Evolutionary conservation across 352 stramenopile species (phyloP).

Genomic region (Globisporangium nunn): DNA sequence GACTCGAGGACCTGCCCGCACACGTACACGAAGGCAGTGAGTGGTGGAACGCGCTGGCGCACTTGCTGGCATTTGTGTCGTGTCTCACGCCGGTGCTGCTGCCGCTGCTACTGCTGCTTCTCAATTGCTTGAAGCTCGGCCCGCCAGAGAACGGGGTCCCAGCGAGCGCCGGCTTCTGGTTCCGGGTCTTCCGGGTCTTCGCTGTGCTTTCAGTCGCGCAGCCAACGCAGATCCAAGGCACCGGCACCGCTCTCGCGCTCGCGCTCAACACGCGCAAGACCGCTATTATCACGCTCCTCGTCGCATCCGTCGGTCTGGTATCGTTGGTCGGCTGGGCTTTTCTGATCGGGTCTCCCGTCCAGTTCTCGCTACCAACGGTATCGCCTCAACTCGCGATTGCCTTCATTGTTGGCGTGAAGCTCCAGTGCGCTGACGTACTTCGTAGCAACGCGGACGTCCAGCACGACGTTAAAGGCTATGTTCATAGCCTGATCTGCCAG

Average conservation of each 20-base stretch:
- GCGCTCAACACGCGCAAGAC: background rate
- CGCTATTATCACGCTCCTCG: background rate
- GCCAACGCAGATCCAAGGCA: background rate
- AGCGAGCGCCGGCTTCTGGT: background rate
- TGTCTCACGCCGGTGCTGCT: background rate
- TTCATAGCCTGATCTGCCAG: conserved; percentile 3
- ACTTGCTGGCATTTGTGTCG: background rate
- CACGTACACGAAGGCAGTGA: background rate
- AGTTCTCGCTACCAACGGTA: conserved; percentile 24
- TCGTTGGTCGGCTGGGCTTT: background rate
- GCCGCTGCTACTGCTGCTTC: too few species aligned
- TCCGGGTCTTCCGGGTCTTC: background rate
- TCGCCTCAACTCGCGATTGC: conserved; percentile 12
- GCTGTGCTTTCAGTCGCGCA: background rate
- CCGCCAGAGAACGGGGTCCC: background rate
- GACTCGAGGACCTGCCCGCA: background rate
- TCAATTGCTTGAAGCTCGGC: conserved; percentile 2
- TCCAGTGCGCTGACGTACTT: conserved; percentile 10
- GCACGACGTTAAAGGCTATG: background rate
- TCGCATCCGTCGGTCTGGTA: background rate
- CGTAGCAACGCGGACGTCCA: conserved; percentile 7
- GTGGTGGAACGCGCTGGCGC: background rate
- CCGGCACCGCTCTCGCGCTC: background rate
- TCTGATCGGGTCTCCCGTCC: conserved; percentile 21
- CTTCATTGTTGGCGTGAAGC: too few species aligned